Evolutionary conservation across 2,329 filamentous ascomycete genomes (phyloP), one percentile per base, ranked within the genome.

Genomic region (Colletotrichum abscissum): DNA sequence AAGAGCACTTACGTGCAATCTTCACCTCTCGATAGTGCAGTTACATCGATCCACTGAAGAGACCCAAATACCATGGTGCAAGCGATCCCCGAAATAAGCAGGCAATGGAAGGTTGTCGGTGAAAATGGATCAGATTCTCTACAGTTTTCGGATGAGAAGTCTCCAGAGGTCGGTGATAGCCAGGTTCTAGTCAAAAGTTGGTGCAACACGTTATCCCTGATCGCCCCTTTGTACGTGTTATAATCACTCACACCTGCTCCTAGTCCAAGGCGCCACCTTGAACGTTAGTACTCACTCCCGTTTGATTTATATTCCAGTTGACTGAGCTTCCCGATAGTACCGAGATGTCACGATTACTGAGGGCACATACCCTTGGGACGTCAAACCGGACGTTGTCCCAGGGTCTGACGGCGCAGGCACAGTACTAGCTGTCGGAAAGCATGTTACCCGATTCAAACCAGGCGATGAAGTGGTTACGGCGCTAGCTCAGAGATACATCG

Each of bases 371-470:
- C 79, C 79, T 2, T 78, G 77, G 73, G 35, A 74, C 19, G 42
- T 77, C n/a, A 77, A 75, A 9, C 38, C 72, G 0, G 69, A 75
- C 56, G 77, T 81, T 6, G 62, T 81, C 22, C 78, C 80, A 1
- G 82, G 77, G 42, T 89, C 87, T 26, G 88, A 90, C 72, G 87
- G 88, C 14, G 86, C 88, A 12, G 88, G 88, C 49, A 81, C 81
- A 2, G 87, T 90, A 49, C 82, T 87, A 62, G 82, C 82, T 4
- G 81, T 88, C 22, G 88, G 88, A 52, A 80, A 82, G 56, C 78
- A 83, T 22, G 88, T 89, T 8, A 85, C 82, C 19, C 84, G 85
- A 35, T 89, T 89, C 82, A 82, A 85, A 76, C 79, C 78, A 66
- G 88, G 84, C 35, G 88, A 90, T 79, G 86, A 87, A 64, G 87